Conservation (phyloP, 2,329 filamentous ascomycete species). For the Sporothrix pallida region DNA sequence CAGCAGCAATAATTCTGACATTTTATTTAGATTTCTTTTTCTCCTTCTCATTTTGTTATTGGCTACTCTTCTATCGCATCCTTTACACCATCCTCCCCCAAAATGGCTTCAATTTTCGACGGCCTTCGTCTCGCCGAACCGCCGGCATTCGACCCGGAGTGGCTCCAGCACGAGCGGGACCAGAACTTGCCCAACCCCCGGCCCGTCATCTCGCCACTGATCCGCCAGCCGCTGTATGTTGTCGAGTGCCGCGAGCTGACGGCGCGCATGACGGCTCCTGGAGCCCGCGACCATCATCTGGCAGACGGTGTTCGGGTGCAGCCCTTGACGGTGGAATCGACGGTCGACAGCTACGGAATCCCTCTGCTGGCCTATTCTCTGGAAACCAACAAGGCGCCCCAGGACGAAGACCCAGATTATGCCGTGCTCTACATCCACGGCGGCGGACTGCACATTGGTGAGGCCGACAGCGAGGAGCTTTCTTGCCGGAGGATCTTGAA, state of each 20-base stretch:
- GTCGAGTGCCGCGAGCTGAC: constrained; percentile 49
- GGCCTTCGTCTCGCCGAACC: constrained; percentile 43
- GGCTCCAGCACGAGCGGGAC: constrained; percentile 49
- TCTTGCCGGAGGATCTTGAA: constrained; percentile 52
- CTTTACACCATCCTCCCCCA: neutral
- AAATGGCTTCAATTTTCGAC: constrained; percentile 33
- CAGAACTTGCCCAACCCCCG: constrained; percentile 41
- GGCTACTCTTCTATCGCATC: constrained; percentile 11
- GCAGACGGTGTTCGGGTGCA: constrained; percentile 44
- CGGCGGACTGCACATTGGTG: constrained; percentile 54
- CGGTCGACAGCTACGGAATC: constrained; percentile 45
- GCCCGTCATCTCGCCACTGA: constrained; percentile 41
- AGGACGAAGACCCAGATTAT: constrained; percentile 35
- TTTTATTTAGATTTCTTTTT: neutral
- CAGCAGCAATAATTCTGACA: neutral
- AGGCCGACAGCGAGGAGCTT: constrained; percentile 57
- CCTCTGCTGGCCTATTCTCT: constrained; percentile 47
- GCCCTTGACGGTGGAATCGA: constrained; percentile 45
- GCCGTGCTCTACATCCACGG: constrained; percentile 56
- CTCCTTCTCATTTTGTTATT: neutral
- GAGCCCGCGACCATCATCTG: constrained; percentile 48
- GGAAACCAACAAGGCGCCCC: neutral
- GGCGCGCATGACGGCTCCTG: constrained; percentile 46
- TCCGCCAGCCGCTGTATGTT: constrained; percentile 51
- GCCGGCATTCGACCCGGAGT: constrained; percentile 50